Percentiles rank a stretch among this genome's conserved stretches.
Conservation (phyloP, 345 rosid species). For the Eucalyptus polybractea region DNA sequence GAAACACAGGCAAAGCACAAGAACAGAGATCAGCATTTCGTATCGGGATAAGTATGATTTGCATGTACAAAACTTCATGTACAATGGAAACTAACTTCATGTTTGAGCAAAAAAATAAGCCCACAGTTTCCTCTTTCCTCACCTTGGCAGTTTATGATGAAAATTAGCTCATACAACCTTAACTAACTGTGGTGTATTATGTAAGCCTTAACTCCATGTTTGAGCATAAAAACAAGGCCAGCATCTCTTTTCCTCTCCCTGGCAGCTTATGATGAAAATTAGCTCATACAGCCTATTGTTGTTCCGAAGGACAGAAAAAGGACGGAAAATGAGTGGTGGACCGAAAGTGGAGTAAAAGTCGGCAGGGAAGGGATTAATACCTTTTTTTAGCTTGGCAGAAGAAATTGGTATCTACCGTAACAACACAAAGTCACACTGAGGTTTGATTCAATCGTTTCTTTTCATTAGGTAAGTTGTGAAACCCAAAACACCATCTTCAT, state of each 20-base stretch:
- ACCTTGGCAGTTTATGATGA: not conserved
- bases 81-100: not conserved
- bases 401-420: not conserved
- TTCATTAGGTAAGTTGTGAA: not conserved
- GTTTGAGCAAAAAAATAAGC: not conserved
- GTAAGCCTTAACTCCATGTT: not conserved
- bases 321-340: not conserved
- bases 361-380: not conserved
- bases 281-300: not conserved
- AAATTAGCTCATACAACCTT: not conserved
- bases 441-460: not conserved
- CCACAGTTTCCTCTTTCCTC: not conserved
- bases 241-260: not conserved
- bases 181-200: not conserved
- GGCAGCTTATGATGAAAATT: not conserved
- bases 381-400: not conserved
- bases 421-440: not conserved
- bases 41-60: not conserved
- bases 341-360: not conserved
- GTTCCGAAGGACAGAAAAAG: not conserved
- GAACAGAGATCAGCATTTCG: not conserved
- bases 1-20: not conserved
- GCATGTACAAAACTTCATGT: not conserved
- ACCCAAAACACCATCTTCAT: not conserved
- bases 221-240: not conserved